phyloP scores from a whole-genome alignment of 2,329 filamentous ascomycete genomes.

The Fusarium gaditjirri region DNA sequence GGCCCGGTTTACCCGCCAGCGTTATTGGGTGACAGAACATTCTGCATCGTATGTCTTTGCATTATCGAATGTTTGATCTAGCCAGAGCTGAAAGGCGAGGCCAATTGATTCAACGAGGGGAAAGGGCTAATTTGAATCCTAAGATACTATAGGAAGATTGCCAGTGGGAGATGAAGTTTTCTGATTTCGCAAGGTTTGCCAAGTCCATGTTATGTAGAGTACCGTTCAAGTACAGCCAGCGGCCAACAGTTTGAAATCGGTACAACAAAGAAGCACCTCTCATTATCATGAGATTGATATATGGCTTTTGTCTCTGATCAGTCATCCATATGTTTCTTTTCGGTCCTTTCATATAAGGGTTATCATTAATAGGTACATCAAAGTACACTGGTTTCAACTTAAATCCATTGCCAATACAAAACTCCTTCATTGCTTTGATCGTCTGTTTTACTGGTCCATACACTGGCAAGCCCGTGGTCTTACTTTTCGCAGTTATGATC shows the following conservation, averaged over 20 bases:
- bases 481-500: not conserved
- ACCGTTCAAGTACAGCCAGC: slow-evolving; percentile 1
- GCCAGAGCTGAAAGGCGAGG: not conserved
- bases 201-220: not conserved
- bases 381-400: not conserved
- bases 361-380: not conserved
- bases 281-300: not conserved
- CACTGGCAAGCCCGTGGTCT: not conserved
- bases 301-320: not conserved
- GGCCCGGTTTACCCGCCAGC: slow-evolving; percentile 21
- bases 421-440: not conserved
- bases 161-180: not conserved
- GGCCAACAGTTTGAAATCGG: not conserved
- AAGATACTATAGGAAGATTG: slow-evolving; percentile 3
- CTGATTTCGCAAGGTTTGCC: not conserved
- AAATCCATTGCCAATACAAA: not conserved
- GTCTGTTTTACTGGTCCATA: not conserved
- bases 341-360: not conserved
- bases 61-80: slow-evolving; percentile 20
- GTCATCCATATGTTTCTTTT: not conserved
- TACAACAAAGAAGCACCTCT: not conserved
- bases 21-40: slow-evolving; percentile 28
- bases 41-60: slow-evolving; percentile 27
- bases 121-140: not conserved
- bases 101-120: not conserved